Percentiles rank a stretch among this genome's conserved stretches.
Conservation (phyloP, 306 rosid genomes). For the Gynostemma pentaphyllum region DNA sequence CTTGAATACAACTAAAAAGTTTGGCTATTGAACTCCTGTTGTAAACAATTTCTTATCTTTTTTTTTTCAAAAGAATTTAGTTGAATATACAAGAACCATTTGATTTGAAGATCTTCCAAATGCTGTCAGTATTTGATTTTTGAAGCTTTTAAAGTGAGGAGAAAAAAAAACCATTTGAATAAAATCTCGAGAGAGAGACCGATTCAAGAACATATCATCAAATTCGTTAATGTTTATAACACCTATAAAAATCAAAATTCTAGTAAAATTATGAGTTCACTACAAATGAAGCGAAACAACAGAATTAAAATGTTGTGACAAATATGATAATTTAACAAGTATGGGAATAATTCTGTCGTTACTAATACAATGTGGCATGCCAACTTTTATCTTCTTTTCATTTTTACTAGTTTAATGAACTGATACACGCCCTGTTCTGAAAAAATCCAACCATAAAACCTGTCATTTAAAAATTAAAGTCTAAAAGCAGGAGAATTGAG, state of each 20-base stretch:
- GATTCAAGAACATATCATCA: background rate
- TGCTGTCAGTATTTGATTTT: background rate
- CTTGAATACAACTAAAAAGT: background rate
- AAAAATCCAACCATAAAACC: too few relatives aligned
- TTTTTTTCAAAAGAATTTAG: background rate
- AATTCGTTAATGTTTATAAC: background rate
- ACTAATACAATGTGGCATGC: too few relatives aligned
- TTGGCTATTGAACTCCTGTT: background rate
- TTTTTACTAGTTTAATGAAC: too few relatives aligned
- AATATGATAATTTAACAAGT: too few relatives aligned
- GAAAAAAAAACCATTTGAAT: background rate
- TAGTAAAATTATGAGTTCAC: conserved; percentile 1
- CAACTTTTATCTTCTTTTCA: too few relatives aligned
- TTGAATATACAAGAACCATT: background rate
- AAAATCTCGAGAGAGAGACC: background rate
- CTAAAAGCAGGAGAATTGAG: too few relatives aligned
- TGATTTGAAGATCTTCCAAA: background rate
- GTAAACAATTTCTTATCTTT: background rate
- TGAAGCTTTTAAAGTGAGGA: background rate
- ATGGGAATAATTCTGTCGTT: too few relatives aligned
- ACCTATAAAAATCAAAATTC: background rate
- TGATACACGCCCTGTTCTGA: too few relatives aligned
- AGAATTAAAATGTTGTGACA: too few relatives aligned
- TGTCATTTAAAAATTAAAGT: too few relatives aligned
- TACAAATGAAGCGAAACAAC: background rate